Percentiles rank a stretch among this genome's conserved stretches.
These are phyloP conservation scores for Cercospora sp. DNA, from an alignment of 2,329 filamentous ascomycete genomes.

Conservation along the genomic window DNA sequence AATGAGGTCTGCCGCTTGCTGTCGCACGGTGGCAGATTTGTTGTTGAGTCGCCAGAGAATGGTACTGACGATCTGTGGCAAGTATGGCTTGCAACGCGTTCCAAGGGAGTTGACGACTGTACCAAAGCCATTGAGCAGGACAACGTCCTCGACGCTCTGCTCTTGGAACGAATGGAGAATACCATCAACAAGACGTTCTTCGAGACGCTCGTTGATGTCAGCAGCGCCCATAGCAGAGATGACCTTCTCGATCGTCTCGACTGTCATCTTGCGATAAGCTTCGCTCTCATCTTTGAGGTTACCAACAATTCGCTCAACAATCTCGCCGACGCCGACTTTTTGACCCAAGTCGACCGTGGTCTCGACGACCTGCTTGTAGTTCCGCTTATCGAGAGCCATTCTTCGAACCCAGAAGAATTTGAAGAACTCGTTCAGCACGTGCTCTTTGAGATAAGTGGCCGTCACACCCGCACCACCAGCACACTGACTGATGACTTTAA, in stretches of 20 bases:
- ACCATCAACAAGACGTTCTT: constrained; percentile 92
- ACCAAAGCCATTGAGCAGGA: constrained; percentile 96
- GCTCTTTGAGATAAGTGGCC: constrained; percentile 89
- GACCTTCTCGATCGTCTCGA: constrained; percentile 96
- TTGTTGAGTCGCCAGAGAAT: constrained; percentile 97
- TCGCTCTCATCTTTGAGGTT: constrained; percentile 99
- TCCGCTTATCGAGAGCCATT: constrained; percentile 96
- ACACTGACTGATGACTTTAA: constrained; percentile 96
- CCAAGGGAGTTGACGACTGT: constrained; percentile 96
- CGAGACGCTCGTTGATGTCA: constrained; percentile 87
- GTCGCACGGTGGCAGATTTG: constrained; percentile 93
- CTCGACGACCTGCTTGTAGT: constrained; percentile 96
- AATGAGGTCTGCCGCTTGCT: constrained; percentile 94
- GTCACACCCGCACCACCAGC: constrained; percentile 94
- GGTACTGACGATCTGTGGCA: constrained; percentile 94
- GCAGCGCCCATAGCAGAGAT: constrained; percentile 90
- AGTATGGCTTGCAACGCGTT: constrained; percentile 89
- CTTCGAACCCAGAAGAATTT: constrained; percentile 97
- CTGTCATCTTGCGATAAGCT: constrained; percentile 97
- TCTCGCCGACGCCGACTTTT: constrained; percentile 96
- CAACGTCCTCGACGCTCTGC: constrained; percentile 91
- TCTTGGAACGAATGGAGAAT: constrained; percentile 97
- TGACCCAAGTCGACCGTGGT: constrained; percentile 96
- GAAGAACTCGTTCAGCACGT: constrained; percentile 94
- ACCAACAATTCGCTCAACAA: constrained; percentile 86